These are phyloP conservation scores for Aspergillus fumigatus DNA, from an alignment of 2,329 filamentous ascomycete species.

Conservation along the genomic window DNA sequence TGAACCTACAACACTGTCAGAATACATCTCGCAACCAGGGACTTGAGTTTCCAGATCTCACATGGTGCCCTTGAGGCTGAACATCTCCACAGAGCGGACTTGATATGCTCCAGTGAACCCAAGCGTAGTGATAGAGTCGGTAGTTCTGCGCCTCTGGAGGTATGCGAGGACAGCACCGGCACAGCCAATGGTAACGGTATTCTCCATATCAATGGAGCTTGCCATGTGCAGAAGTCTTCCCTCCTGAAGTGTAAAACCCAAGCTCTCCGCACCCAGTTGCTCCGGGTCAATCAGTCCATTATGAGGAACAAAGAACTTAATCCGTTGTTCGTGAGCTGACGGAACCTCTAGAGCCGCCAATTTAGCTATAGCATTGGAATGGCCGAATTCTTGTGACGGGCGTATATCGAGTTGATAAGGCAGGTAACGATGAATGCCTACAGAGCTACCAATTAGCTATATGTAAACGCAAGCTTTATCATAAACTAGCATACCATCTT, in stretches of 20 bases:
- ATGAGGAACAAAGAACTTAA: slow-evolving; percentile 60
- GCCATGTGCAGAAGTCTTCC: slow-evolving; percentile 65
- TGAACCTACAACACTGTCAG: slow-evolving; percentile 56
- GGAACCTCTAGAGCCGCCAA: slow-evolving; percentile 57
- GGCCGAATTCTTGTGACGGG: slow-evolving; percentile 67
- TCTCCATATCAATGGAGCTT: slow-evolving; percentile 69
- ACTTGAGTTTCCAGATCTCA: slow-evolving; percentile 23
- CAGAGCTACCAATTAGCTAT: background rate
- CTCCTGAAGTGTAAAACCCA: slow-evolving; percentile 52
- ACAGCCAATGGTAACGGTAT: slow-evolving; percentile 71
- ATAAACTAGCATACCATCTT: slow-evolving; percentile 17
- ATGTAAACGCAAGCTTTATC: background rate
- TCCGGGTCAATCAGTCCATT: slow-evolving; percentile 46
- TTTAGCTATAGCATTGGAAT: slow-evolving; percentile 62
- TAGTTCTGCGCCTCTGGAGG: slow-evolving; percentile 63
- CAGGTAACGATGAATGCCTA: slow-evolving; percentile 49
- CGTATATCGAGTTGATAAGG: slow-evolving; percentile 63
- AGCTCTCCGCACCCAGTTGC: slow-evolving; percentile 34
- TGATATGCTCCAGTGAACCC: slow-evolving; percentile 53
- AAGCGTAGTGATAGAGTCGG: slow-evolving; percentile 59
- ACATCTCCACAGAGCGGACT: slow-evolving; percentile 66
- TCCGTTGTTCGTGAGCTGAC: slow-evolving; percentile 42
- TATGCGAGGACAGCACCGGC: slow-evolving; percentile 82
- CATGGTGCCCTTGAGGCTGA: slow-evolving; percentile 63
- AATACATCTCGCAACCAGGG: background rate